Conservation (phyloP, 2,329 filamentous ascomycete species). For the Exophiala oligosperma region DNA sequence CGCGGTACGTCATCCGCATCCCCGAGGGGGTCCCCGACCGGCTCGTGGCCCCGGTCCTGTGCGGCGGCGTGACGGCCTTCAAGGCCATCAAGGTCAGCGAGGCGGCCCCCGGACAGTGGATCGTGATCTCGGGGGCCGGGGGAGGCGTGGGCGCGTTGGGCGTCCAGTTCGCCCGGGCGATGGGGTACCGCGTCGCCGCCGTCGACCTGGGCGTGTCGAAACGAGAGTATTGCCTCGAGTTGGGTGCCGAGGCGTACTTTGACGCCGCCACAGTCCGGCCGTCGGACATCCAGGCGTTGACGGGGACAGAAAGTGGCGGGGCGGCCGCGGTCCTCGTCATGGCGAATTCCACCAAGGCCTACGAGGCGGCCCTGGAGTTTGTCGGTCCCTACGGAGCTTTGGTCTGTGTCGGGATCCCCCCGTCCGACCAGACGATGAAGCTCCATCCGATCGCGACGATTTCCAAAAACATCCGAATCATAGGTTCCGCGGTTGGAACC, state of each 20-base stretch:
- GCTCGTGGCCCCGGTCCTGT: constrained; percentile 43
- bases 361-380: constrained; percentile 32
- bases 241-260: constrained; percentile 42
- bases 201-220: constrained; percentile 40
- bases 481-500: constrained; percentile 25
- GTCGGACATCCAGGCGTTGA: constrained; percentile 19
- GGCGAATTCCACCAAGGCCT: constrained; percentile 19
- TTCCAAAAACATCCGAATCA: constrained; percentile 21
- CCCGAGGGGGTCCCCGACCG: constrained; percentile 39
- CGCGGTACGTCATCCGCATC: constrained; percentile 37
- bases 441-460: constrained; percentile 15
- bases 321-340: constrained; percentile 19
- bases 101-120: constrained; percentile 19
- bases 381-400: constrained; percentile 42
- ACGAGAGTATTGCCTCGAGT: constrained; percentile 32
- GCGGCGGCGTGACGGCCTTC: constrained; percentile 48
- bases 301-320: constrained; percentile 3
- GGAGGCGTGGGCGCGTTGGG: constrained; percentile 39
- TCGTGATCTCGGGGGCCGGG: constrained; percentile 39
- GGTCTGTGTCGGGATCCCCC: constrained; percentile 40
- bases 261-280: constrained; percentile 28
- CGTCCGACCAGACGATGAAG: constrained; percentile 6
- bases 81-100: constrained; percentile 35
- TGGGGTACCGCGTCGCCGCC: constrained; percentile 45
- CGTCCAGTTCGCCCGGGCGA: constrained; percentile 42